Evolutionary conservation across 192 early-diverging fungal genomes (phyloP).

Genomic region (Obelidium mucronatum): DNA sequence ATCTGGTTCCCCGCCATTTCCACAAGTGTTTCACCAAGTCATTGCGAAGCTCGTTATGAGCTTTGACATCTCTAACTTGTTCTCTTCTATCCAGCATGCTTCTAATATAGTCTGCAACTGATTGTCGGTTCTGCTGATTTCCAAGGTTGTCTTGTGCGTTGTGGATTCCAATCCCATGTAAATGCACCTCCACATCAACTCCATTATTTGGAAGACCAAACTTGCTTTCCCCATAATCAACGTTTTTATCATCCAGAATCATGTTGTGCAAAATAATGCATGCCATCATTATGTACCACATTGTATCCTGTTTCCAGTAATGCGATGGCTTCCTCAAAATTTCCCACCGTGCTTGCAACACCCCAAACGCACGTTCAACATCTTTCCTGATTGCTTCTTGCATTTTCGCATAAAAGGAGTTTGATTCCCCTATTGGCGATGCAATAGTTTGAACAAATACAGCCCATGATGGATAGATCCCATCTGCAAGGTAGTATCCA

Average conservation of each 20-base stretch:
- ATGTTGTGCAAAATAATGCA: constrained; percentile 32
- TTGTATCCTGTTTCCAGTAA: constrained; percentile 9
- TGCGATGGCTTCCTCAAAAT: not conserved
- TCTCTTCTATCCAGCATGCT: not conserved
- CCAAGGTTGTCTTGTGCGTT: not conserved
- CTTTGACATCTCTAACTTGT: not conserved
- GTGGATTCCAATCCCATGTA: not conserved
- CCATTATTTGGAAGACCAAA: not conserved
- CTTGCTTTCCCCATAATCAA: not conserved
- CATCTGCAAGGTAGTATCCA: constrained; percentile 28
- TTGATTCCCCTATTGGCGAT: not conserved
- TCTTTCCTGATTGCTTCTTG: constrained; percentile 31
- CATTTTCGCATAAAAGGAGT: constrained; percentile 15
- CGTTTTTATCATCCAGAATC: constrained; percentile 2
- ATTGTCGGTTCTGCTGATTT: not conserved
- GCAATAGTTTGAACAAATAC: constrained; percentile 24
- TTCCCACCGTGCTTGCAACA: constrained; percentile 10
- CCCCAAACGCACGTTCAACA: constrained; percentile 31
- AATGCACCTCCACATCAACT: not conserved
- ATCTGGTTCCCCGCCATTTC: not conserved
- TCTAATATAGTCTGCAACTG: not conserved
- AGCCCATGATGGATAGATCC: constrained; percentile 20
- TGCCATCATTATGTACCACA: constrained; percentile 9
- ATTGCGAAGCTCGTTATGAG: not conserved
- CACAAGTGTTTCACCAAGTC: not conserved